Conservation (phyloP, 2,329 filamentous ascomycete genomes). For the Beauveria varroae region DNA sequence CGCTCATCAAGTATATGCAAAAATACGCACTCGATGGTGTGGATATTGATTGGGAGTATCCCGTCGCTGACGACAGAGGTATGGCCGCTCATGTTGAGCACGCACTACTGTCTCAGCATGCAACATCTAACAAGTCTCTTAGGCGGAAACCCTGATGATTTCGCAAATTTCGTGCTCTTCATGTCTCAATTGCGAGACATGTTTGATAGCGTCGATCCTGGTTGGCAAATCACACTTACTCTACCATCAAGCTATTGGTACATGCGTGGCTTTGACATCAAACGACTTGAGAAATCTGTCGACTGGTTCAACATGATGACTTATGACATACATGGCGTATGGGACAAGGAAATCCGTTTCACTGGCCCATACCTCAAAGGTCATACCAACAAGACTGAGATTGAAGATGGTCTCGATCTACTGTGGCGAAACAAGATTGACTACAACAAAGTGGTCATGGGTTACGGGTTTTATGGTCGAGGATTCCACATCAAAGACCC, state of each 20-base stretch:
- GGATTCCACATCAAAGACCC: conserved; percentile 12
- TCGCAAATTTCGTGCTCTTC: background rate
- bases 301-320: conserved; percentile 39
- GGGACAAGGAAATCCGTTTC: conserved; percentile 22
- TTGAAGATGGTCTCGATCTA: conserved; percentile 29
- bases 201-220: background rate
- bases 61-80: conserved; percentile 4
- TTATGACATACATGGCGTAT: conserved; percentile 36
- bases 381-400: conserved; percentile 35
- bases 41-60: conserved; percentile 26
- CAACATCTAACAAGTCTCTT: background rate
- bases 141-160: background rate
- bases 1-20: conserved; percentile 15
- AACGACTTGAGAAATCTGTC: conserved; percentile 17
- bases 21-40: conserved; percentile 23
- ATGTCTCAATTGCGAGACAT: background rate
- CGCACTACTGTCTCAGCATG: background rate
- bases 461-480: conserved; percentile 32
- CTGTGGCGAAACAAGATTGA: conserved; percentile 33
- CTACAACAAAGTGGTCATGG: conserved; percentile 31
- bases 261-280: conserved; percentile 20
- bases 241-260: conserved; percentile 23
- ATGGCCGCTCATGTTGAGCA: background rate
- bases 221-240: conserved; percentile 6
- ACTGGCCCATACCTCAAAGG: conserved; percentile 22